phyloP scores from a whole-genome alignment of 768 basidiomycete genomes.

The Multifurca ochricompacta region DNA sequence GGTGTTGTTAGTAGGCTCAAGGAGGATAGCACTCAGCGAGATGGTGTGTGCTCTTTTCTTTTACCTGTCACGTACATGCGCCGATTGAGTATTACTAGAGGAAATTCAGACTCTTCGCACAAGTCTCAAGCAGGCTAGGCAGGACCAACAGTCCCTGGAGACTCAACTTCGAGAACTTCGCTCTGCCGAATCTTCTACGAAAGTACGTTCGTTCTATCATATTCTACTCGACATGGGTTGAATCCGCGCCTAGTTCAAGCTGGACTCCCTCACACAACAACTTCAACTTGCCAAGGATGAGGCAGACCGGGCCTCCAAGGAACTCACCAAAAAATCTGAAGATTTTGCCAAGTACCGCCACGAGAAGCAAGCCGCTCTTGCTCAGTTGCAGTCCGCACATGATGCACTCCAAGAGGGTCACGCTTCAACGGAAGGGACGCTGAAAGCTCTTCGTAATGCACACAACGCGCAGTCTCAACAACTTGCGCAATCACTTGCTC shows the following conservation, averaged over 20 bases:
- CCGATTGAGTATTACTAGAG: constrained; percentile 34
- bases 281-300: constrained; percentile 70
- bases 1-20: constrained; percentile 77
- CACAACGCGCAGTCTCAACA: constrained; percentile 67
- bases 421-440: constrained; percentile 54
- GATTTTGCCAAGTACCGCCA: constrained; percentile 81
- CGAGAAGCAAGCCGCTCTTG: constrained; percentile 69
- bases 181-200: constrained; percentile 68
- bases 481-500: constrained; percentile 66
- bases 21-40: constrained; percentile 63
- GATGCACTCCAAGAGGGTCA: constrained; percentile 66
- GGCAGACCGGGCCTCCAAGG: constrained; percentile 58
- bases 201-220: constrained; percentile 35
- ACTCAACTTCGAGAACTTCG: constrained; percentile 63
- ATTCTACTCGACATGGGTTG: constrained; percentile 5
- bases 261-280: constrained; percentile 79
- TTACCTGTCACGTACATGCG: not conserved
- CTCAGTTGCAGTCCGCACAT: constrained; percentile 66
- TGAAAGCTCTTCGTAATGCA: constrained; percentile 66
- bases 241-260: constrained; percentile 56
- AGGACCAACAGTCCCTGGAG: constrained; percentile 63
- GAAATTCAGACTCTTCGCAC: constrained; percentile 61
- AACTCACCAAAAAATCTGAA: constrained; percentile 66
- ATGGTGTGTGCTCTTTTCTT: constrained; percentile 43
- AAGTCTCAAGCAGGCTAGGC: constrained; percentile 66